Evolutionary conservation across 2,329 filamentous ascomycete genomes (phyloP).

Genomic region (Metarhizium sp.): DNA sequence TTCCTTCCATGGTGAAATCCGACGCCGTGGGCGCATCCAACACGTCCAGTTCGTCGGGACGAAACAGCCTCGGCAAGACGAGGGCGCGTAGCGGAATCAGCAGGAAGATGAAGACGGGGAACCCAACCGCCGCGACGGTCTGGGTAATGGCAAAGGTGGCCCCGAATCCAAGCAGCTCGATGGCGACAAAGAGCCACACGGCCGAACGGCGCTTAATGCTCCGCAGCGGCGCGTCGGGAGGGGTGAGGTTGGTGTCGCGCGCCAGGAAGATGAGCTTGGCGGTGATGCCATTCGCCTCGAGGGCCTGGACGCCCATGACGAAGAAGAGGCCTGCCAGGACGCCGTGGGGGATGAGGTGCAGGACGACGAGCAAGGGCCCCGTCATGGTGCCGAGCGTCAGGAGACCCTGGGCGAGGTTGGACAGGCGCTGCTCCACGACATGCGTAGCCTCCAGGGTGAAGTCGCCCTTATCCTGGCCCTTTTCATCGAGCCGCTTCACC

Average conservation of each 20-base stretch:
- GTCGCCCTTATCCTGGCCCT: conserved; percentile 46
- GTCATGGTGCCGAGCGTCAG: conserved; percentile 73
- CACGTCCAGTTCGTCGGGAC: conserved; percentile 46
- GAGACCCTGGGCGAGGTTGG: conserved; percentile 69
- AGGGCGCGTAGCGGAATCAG: conserved; percentile 58
- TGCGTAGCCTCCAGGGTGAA: conserved; percentile 43
- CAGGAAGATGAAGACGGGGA: conserved; percentile 63
- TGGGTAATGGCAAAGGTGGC: conserved; percentile 78
- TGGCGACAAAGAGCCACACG: conserved; percentile 61
- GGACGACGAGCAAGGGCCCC: conserved; percentile 60
- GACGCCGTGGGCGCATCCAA: conserved; percentile 70
- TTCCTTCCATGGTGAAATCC: conserved; percentile 66
- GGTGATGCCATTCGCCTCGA: conserved; percentile 69
- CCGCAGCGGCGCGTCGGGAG: conserved; percentile 47
- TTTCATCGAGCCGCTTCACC: conserved; percentile 42
- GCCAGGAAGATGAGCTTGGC: conserved; percentile 62
- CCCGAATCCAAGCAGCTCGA: conserved; percentile 62
- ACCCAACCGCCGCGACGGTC: conserved; percentile 74
- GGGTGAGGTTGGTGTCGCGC: conserved; percentile 55
- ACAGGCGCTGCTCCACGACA: conserved; percentile 70
- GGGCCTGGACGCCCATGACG: conserved; percentile 73
- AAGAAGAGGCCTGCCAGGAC: conserved; percentile 77
- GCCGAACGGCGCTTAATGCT: conserved; percentile 50
- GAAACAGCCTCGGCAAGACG: conserved; percentile 54
- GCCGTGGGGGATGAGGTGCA: conserved; percentile 70